Conservation (phyloP, 352 stramenopile species). For the Halophytophthora batemanensis region DNA sequence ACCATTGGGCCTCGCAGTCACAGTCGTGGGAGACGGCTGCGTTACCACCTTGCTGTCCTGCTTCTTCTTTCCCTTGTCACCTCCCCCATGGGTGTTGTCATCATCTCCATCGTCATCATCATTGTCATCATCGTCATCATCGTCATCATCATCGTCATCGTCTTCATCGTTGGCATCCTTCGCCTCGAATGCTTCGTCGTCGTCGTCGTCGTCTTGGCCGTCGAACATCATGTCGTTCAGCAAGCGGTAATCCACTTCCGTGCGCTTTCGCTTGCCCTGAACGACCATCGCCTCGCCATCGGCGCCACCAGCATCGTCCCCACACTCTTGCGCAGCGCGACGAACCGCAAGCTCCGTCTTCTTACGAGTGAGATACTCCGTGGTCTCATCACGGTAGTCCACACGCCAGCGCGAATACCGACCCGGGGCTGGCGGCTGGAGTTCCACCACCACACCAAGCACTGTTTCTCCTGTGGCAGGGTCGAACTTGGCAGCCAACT, state of each 20-base stretch:
- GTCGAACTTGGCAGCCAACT: constrained; percentile 39
- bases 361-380: constrained; percentile 29
- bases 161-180: constrained; percentile 42
- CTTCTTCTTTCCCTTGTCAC: constrained; percentile 2
- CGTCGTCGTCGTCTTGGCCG: constrained; percentile 56
- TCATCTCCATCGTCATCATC: constrained; percentile 4
- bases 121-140: constrained; percentile 13
- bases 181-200: constrained; percentile 39
- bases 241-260: constrained; percentile 72
- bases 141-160: constrained; percentile 27
- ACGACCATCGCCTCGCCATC: constrained; percentile 35
- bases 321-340: constrained; percentile 21
- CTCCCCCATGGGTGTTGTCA: neutral
- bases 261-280: constrained; percentile 75
- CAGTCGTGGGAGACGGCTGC: constrained; percentile 20
- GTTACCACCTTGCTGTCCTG: constrained; percentile 9
- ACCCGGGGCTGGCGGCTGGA: constrained; percentile 13
- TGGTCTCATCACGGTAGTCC: constrained; percentile 54
- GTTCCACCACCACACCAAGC: constrained; percentile 53
- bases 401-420: constrained; percentile 53
- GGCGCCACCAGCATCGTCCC: constrained; percentile 7
- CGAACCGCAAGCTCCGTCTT: constrained; percentile 33
- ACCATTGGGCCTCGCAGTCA: constrained; percentile 19
- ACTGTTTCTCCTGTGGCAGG: constrained; percentile 27
- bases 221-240: constrained; percentile 81